Evolutionary conservation across 306 rosid species (phyloP), one percentile per base, ranked within the genome.

Genomic region (Mucuna pruriens): DNA sequence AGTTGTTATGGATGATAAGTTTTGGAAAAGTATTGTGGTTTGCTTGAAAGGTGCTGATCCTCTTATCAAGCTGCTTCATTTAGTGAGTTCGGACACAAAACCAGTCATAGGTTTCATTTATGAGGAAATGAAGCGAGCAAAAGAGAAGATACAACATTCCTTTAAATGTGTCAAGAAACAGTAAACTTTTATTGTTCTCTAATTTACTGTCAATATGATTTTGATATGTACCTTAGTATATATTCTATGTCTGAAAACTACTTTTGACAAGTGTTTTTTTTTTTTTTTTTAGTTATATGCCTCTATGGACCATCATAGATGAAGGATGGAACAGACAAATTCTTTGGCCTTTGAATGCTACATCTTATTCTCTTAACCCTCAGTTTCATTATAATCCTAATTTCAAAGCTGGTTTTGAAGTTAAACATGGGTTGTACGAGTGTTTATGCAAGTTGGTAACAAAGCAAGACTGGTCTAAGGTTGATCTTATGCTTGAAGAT

Each of bases 361-460:
- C 39, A n/a, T 13, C 51, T 23, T 57, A 70, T 55, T 80, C 54
- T 20, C 71, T 69, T 7, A 57, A 79, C 23, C 83, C 77, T 2
- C 34, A 17, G 2, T 42, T 79, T 4, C 71, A 79, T 3, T 39
- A 57, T 40, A 36, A 45, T 9, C 69, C 34, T 23, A 11, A 9
- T 57, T 57, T 23, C n/a, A 12, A 57, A 57, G 64, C 9, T 2
- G 33, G 23, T 57, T 1, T 57, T 22, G 64, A 57, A 2, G 64
- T 57, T 57, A 57, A 57, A 57, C 4, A 1, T 1, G 34, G 64
- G 6, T 2, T 57, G 34, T 57, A 4, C 34, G n/a, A 1, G 64
- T 8, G 33, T 57, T 23, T 57, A 57, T 23, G 7, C 16, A 20
- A 5, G 29, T 3, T 9, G 31, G 15, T 55, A 55, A 10, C 31